Conservation (phyloP, 2,329 filamentous ascomycete genomes). For the Penicillium expansum region DNA sequence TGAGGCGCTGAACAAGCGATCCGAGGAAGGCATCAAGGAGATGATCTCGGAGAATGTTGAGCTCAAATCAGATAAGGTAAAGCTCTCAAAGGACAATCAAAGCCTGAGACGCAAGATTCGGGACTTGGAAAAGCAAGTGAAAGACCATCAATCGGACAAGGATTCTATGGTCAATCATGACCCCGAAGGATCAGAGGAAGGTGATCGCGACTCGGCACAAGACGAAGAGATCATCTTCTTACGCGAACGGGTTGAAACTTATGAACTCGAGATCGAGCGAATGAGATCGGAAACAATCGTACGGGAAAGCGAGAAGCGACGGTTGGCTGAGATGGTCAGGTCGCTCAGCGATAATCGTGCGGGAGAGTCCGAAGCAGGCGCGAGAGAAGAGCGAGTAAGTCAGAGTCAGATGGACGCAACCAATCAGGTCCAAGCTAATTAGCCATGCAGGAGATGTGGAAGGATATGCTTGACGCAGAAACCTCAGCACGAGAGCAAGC, state of each 20-base stretch:
- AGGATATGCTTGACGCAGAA: constrained; percentile 89
- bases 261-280: constrained; percentile 77
- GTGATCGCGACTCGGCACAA: constrained; percentile 52
- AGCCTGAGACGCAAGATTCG: constrained; percentile 74
- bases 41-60: constrained; percentile 98
- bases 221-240: constrained; percentile 85
- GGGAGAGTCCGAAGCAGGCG: constrained; percentile 50
- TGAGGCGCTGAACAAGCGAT: constrained; percentile 86
- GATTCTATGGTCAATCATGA: constrained; percentile 46
- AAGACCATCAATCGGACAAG: constrained; percentile 51
- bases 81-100: constrained; percentile 88
- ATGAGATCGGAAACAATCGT: constrained; percentile 73
- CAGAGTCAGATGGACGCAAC: constrained; percentile 25
- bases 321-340: constrained; percentile 77
- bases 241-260: constrained; percentile 80
- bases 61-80: constrained; percentile 83
- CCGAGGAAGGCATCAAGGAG: constrained; percentile 93
- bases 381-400: constrained; percentile 48
- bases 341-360: constrained; percentile 56
- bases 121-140: constrained; percentile 78
- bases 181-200: constrained; percentile 43
- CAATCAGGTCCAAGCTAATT: constrained; percentile 10
- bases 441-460: constrained; percentile 73
- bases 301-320: constrained; percentile 81
- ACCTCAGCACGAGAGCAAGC: constrained; percentile 83